These are phyloP conservation scores for Penicillium pulvis DNA, from an alignment of 495 filamentous ascomycete species.

Conservation along the genomic window DNA sequence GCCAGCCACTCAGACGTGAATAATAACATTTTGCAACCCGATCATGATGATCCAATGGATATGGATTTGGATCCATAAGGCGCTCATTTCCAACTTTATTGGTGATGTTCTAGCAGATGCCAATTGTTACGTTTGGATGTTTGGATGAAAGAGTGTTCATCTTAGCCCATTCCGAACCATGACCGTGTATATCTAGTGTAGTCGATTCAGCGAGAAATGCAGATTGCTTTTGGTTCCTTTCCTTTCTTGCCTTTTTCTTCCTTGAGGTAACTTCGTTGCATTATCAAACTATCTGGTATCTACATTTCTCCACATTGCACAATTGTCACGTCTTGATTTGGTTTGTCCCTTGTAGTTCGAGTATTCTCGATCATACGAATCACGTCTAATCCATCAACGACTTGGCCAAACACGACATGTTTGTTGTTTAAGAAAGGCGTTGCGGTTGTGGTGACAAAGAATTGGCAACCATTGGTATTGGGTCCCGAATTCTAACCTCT, in stretches of 20 bases:
- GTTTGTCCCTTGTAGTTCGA: constrained; percentile 77
- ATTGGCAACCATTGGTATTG: constrained; percentile 94
- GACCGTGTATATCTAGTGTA: no score
- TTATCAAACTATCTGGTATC: background rate
- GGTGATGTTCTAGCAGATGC: background rate
- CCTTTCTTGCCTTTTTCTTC: background rate
- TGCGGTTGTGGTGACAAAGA: constrained; percentile 89
- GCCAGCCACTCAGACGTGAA: background rate
- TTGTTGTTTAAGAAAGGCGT: constrained; percentile 91
- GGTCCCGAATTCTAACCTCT: constrained; percentile 79
- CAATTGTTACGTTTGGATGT: background rate
- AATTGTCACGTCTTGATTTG: constrained; percentile 82
- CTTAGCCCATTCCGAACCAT: no score
- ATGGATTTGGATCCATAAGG: constrained; percentile 4
- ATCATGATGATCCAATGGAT: constrained; percentile 9
- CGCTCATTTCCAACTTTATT: background rate
- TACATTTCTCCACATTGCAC: constrained; percentile 90
- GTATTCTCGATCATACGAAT: constrained; percentile 87
- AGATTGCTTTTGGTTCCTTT: no score
- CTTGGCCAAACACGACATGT: constrained; percentile 94
- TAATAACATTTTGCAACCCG: background rate
- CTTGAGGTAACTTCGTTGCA: background rate
- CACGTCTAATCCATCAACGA: constrained; percentile 87
- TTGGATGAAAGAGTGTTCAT: no score
- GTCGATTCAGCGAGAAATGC: no score